Conservation (phyloP, 441 rosid species). For the Raphanus hybrid region DNA sequence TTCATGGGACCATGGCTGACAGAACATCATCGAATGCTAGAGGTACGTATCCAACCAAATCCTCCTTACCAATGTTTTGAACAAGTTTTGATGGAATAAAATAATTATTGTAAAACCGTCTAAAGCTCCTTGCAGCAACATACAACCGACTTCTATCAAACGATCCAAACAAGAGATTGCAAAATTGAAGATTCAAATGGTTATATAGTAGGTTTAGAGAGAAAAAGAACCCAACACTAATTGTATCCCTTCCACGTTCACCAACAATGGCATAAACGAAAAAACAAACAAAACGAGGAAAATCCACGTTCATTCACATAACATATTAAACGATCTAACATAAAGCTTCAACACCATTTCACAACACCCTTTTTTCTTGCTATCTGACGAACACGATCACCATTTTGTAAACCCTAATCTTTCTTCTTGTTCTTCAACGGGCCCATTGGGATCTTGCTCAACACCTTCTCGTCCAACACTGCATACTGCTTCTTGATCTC, state of each 20-base stretch:
- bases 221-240: conserved; percentile 15
- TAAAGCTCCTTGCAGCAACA: not conserved
- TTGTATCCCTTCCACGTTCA: conserved; percentile 17
- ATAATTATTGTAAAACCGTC: not conserved
- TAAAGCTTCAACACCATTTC: conserved; percentile 32
- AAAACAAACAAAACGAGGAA: conserved; percentile 18
- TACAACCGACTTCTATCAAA: too few species aligned
- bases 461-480: conserved; percentile 58
- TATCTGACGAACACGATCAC: not conserved
- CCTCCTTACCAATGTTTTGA: not conserved
- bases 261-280: conserved; percentile 23
- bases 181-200: not conserved
- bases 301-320: conserved; percentile 39
- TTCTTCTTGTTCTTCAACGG: conserved; percentile 55
- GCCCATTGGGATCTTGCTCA: conserved; percentile 58
- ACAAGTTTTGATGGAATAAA: not conserved
- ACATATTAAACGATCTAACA: conserved; percentile 21
- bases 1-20: not conserved
- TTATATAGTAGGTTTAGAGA: conserved; percentile 2
- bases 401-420: conserved; percentile 39
- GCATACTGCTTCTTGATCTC: conserved; percentile 60
- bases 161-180: not conserved
- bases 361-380: conserved; percentile 31
- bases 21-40: not conserved
- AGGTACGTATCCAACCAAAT: not conserved